phyloP scores from a whole-genome alignment of 805 yeast species.

The Ogataea polymorpha region DNA sequence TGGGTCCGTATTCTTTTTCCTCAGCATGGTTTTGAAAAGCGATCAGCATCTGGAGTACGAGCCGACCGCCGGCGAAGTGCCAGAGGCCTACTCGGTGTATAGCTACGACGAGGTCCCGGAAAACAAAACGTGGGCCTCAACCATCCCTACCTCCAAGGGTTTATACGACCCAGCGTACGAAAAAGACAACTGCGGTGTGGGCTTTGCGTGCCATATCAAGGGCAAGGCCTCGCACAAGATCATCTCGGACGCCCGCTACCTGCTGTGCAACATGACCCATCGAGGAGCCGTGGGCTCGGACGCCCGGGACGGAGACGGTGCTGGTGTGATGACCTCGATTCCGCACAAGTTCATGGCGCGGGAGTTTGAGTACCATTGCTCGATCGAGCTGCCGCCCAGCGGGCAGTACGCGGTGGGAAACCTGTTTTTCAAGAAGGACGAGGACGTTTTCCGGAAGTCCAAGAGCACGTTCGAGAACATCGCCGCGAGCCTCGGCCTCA shows the following conservation, averaged over 20 bases:
- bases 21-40: conserved; percentile 28
- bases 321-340: conserved; percentile 90
- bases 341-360: conserved; percentile 85
- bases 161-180: conserved; percentile 91
- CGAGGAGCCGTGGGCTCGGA: conserved; percentile 97
- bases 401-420: conserved; percentile 97
- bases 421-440: conserved; percentile 87
- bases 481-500: conserved; percentile 71
- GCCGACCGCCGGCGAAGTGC: conserved; percentile 18
- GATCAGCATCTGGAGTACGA: conserved; percentile 28
- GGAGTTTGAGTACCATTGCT: conserved; percentile 73
- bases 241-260: conserved; percentile 81
- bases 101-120: conserved; percentile 71
- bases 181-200: conserved; percentile 98
- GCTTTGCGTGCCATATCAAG: conserved; percentile 92
- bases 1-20: conserved; percentile 4
- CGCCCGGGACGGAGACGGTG: conserved; percentile 98
- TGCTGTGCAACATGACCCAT: conserved; percentile 97
- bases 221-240: conserved; percentile 87
- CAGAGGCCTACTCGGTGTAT: conserved; percentile 43
- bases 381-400: conserved; percentile 63
- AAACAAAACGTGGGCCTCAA: conserved; percentile 88
- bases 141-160: conserved; percentile 83
- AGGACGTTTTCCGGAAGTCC: conserved; percentile 63
- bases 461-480: conserved; percentile 76